Evolutionary conservation across 2,329 filamentous ascomycete genomes (phyloP), one percentile per base, ranked within the genome.

Genomic region (Aureobasidium subglaciale): DNA sequence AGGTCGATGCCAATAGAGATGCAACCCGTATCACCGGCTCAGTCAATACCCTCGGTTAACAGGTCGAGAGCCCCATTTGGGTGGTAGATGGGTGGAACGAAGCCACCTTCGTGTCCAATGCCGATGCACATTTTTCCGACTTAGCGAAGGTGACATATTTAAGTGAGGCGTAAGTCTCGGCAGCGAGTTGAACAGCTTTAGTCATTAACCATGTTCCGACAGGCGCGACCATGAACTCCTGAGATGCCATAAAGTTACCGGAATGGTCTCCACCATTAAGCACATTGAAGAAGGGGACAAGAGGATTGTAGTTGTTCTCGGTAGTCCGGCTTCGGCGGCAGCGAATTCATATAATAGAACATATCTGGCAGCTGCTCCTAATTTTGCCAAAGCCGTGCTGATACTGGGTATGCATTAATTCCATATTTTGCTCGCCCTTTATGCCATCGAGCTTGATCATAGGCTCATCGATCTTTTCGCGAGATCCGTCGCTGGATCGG

Each of bases 221-320:
- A 32, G 89, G 89, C 58, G 92, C 89, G 66, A 95, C 92, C 90
- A 95, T 95, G 82, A 95, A 95, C 77, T 95, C 90, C 77, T 95
- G 90, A 84, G 95, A 95, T 64, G 89, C 89, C 66, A 95, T 63
- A 25, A 56, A 29, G 42, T 63, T 59, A 11, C 63, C 60, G 25
- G 53, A 60, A 57, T 63, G 63, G 34, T 62, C 59, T 34, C 74
- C 74, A 65, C 89, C 89, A 75, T 95, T 95, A 64, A 95, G 81
- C 71, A 95, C 89, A 78, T 95, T 95, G 86, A 90, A 88, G 84
- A 95, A 95, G 67, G 89, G 89, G 64, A 93, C 88, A 60, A 89
- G 89, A 34, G 95, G 85, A 64, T 93, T 88, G 67, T 89, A 93
- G 69, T 88, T 88, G 83, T 92, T 90, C 84, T 91, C 73, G 88